Conservation (phyloP, 495 filamentous ascomycete species). For the Xylaria cubensis region DNA sequence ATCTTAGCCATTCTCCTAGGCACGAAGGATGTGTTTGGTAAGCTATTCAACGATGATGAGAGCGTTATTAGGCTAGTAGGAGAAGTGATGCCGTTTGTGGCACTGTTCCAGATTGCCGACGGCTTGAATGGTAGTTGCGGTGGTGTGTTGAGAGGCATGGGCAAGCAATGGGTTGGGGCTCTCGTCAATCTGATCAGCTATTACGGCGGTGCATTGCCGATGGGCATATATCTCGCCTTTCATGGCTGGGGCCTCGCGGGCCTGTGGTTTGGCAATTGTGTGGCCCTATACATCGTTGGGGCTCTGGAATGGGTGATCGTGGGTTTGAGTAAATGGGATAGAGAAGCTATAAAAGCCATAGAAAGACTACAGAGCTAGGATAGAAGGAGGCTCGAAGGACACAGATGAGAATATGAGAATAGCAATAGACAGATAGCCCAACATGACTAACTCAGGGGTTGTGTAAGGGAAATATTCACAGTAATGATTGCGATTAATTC, state of each 20-base stretch:
- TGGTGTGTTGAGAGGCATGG: slow-evolving; percentile 83
- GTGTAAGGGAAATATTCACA: background rate
- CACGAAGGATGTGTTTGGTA: slow-evolving; percentile 77
- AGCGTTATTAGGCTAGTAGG: slow-evolving; percentile 78
- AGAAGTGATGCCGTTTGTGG: slow-evolving; percentile 85
- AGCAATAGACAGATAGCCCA: background rate
- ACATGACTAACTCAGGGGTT: background rate
- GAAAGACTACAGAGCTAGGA: slow-evolving; percentile 71
- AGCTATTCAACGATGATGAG: slow-evolving; percentile 82
- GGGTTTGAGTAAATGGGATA: slow-evolving; percentile 76
- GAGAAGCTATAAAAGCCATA: slow-evolving; percentile 78
- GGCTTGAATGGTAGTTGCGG: slow-evolving; percentile 87
- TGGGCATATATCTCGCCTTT: slow-evolving; percentile 87
- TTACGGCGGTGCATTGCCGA: slow-evolving; percentile 82
- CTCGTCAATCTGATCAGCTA: slow-evolving; percentile 90
- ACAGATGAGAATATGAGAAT: background rate
- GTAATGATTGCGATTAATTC: background rate
- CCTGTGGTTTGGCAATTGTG: slow-evolving; percentile 89
- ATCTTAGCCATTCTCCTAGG: slow-evolving; percentile 78
- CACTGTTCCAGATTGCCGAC: slow-evolving; percentile 94
- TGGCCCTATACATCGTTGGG: slow-evolving; percentile 86
- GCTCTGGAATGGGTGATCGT: slow-evolving; percentile 82
- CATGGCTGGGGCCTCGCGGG: slow-evolving; percentile 87
- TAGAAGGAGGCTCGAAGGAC: slow-evolving; percentile 19
- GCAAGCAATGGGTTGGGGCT: slow-evolving; percentile 86